Percentiles rank a stretch among this genome's conserved stretches.
Evolutionary conservation across 2,329 filamentous ascomycete species (phyloP).

Genomic region (Apiospora malaysiana): DNA sequence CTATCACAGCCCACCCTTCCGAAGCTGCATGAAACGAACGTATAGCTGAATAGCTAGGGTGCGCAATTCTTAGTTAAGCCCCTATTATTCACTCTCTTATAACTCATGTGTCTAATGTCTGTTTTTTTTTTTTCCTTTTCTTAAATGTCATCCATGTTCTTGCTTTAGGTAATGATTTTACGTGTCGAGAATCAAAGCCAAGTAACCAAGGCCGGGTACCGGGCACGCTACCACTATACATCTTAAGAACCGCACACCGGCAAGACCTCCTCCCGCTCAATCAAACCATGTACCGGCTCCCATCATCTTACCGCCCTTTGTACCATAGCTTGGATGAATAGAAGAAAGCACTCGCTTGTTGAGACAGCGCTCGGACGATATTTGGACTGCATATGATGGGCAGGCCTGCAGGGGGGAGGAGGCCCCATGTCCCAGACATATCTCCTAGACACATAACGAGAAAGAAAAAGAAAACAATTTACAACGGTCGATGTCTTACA

Average conservation of each 20-base stretch:
- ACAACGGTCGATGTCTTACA: slow-evolving; percentile 8
- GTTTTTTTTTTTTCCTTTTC: not conserved
- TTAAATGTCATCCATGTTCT: not conserved
- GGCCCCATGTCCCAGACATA: not conserved
- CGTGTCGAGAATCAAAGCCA: not conserved
- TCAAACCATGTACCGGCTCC: not conserved
- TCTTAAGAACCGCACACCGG: not conserved
- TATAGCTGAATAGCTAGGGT: not conserved
- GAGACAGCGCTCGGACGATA: not conserved
- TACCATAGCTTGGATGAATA: not conserved
- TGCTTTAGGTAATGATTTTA: slow-evolving; percentile 13
- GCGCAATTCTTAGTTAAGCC: not conserved
- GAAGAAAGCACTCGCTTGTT: slow-evolving; percentile 12
- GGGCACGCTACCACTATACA: slow-evolving; percentile 6
- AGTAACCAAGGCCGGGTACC: not conserved
- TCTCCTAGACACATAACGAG: not conserved
- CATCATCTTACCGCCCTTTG: slow-evolving; percentile 5
- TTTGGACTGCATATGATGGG: slow-evolving; percentile 7
- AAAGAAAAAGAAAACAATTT: slow-evolving; percentile 1
- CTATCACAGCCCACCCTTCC: not conserved
- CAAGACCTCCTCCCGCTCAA: not conserved
- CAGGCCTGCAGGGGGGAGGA: slow-evolving; percentile 4
- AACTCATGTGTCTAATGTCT: not conserved
- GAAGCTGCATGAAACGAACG: not conserved
- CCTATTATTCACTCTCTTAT: not conserved